phyloP scores from a whole-genome alignment of 148 eudicot species.

The Rhododendron henanense region DNA sequence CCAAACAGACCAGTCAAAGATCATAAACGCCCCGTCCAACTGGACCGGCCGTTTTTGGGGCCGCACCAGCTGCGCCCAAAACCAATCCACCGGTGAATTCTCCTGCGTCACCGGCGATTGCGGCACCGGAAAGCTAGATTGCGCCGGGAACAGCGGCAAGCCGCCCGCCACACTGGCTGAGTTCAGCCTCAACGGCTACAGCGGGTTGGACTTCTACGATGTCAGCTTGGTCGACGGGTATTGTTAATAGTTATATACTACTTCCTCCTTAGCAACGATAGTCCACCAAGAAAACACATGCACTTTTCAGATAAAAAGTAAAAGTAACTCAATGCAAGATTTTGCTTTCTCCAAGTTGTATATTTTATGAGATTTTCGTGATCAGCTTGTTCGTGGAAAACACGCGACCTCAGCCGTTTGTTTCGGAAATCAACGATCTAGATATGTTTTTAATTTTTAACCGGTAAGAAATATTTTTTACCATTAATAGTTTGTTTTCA shows the following conservation, averaged over 20 bases:
- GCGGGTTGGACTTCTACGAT: conserved; percentile 61
- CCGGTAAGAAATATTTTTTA: no score
- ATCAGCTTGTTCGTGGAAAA: no score
- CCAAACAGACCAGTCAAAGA: conserved; percentile 38
- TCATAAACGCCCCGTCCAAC: conserved; percentile 29
- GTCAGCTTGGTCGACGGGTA: conserved; percentile 84
- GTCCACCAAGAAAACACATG: no score
- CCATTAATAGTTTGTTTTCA: no score
- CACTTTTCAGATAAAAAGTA: no score
- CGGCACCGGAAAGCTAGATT: conserved; percentile 52
- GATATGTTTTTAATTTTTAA: no score
- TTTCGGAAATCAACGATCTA: no score
- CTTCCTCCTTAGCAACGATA: background rate
- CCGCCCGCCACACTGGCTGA: conserved; percentile 73
- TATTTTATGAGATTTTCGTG: no score
- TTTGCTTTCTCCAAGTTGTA: no score
- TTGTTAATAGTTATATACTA: background rate
- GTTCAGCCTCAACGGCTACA: conserved; percentile 46
- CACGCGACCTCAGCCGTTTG: no score
- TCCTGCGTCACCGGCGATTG: conserved; percentile 71
- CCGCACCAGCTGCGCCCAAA: conserved; percentile 49
- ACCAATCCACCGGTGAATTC: conserved; percentile 41
- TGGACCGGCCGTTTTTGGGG: conserved; percentile 86
- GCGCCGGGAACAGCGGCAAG: conserved; percentile 40
- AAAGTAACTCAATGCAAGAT: no score